Conservation (phyloP, 1,284 basidiomycete genomes). For the Boletus sp. region DNA sequence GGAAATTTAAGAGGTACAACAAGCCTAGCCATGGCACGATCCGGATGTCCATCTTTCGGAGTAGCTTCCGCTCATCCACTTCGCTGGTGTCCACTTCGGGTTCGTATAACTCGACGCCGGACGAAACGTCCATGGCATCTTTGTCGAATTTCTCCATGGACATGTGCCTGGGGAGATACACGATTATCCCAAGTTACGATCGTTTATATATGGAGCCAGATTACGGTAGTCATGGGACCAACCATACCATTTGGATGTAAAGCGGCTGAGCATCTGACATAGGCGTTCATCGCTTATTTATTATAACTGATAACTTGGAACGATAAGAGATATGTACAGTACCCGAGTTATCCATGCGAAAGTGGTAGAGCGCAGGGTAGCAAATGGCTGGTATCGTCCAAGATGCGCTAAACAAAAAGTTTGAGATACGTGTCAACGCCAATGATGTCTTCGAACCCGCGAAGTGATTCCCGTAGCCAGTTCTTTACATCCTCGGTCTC, state of each 20-base stretch:
- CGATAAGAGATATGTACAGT: no score
- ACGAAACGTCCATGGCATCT: background rate
- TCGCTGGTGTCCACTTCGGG: slow-evolving; percentile 38
- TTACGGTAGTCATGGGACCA: background rate
- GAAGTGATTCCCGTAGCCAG: slow-evolving; percentile 61
- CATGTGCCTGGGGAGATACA: slow-evolving; percentile 4
- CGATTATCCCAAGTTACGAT: background rate
- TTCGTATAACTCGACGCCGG: slow-evolving; percentile 25
- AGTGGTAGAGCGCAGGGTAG: no score
- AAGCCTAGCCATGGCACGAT: slow-evolving; percentile 56
- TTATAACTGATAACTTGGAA: no score
- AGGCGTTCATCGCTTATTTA: no score
- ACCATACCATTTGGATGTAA: background rate
- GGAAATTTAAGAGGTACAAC: slow-evolving; percentile 59
- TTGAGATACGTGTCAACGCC: slow-evolving; percentile 63
- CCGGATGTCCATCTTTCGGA: slow-evolving; percentile 49
- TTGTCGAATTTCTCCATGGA: slow-evolving; percentile 5
- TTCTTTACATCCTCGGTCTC: slow-evolving; percentile 67
- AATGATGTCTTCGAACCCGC: slow-evolving; percentile 48
- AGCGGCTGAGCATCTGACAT: background rate
- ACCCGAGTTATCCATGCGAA: no score
- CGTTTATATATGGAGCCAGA: slow-evolving; percentile 2
- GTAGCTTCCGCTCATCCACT: slow-evolving; percentile 44
- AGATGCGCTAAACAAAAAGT: slow-evolving; percentile 46
- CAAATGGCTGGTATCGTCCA: background rate